Evolutionary conservation across 805 yeast genomes (phyloP).

Genomic region (Lachancea waltii): DNA sequence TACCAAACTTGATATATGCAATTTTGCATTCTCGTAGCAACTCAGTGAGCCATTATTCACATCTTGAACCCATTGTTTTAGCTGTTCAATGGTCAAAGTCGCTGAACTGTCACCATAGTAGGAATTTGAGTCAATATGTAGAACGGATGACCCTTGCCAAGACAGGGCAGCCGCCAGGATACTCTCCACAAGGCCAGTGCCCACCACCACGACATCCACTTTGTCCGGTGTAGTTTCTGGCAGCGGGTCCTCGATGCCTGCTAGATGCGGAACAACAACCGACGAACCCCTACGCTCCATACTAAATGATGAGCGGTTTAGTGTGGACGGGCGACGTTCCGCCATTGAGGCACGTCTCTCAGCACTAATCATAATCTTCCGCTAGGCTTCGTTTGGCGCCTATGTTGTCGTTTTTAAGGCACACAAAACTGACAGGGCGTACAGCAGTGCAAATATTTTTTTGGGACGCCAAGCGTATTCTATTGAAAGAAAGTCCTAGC

Average conservation of each 20-base stretch:
- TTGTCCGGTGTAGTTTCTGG: constrained; percentile 55
- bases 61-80: constrained; percentile 71
- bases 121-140: constrained; percentile 79
- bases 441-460: no score
- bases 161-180: constrained; percentile 89
- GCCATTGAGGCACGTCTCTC: constrained; percentile 60
- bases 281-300: constrained; percentile 18
- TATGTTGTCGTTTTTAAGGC: no score
- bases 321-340: constrained; percentile 55
- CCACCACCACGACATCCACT: constrained; percentile 85
- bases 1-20: constrained; percentile 66
- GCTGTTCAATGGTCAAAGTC: constrained; percentile 78
- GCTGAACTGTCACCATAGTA: constrained; percentile 89
- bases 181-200: constrained; percentile 87
- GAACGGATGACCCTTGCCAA: constrained; percentile 96
- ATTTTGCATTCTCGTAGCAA: constrained; percentile 61
- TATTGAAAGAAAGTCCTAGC: no score
- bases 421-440: background rate
- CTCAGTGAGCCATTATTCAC: constrained; percentile 41
- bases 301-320: constrained; percentile 15
- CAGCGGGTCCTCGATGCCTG: constrained; percentile 71
- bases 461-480: no score
- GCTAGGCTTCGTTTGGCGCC: background rate
- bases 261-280: constrained; percentile 55
- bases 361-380: constrained; percentile 18